Percentiles rank a stretch among this genome's conserved stretches.
These are phyloP conservation scores for Leccinum fibrillosum DNA, from an alignment of 768 basidiomycete species.

Conservation along the genomic window DNA sequence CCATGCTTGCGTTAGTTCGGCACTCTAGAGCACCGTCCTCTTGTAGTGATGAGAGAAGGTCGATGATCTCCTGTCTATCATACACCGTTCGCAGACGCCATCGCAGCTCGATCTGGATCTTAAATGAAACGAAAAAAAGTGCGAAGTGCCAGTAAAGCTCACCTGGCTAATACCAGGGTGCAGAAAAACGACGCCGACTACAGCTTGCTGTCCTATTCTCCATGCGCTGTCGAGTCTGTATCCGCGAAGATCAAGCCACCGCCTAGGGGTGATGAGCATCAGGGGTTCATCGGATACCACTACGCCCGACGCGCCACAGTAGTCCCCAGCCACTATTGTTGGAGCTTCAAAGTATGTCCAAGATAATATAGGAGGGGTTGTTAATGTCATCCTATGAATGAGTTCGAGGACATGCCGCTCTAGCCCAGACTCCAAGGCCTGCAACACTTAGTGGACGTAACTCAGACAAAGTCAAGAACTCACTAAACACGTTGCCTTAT, in stretches of 20 bases:
- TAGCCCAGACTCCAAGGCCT: constrained; percentile 14
- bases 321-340: constrained; percentile 53
- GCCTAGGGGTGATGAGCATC: constrained; percentile 57
- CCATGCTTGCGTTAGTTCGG: constrained; percentile 9
- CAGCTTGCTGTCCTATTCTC: constrained; percentile 68
- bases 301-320: constrained; percentile 56
- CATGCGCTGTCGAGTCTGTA: constrained; percentile 57
- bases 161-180: constrained; percentile 77
- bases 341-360: constrained; percentile 64
- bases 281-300: constrained; percentile 42
- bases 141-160: constrained; percentile 17
- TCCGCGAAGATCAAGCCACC: constrained; percentile 78
- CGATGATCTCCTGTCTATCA: constrained; percentile 70
- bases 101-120: constrained; percentile 56
- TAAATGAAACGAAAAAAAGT: constrained; percentile 6
- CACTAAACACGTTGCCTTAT: constrained; percentile 31
- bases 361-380: constrained; percentile 53
- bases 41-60: constrained; percentile 52
- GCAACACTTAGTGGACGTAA: constrained; percentile 5
- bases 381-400: constrained; percentile 42
- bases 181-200: constrained; percentile 62
- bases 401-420: constrained; percentile 29
- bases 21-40: constrained; percentile 48
- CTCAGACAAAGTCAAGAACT: constrained; percentile 11
- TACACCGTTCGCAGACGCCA: constrained; percentile 72